Evolutionary conservation across 768 basidiomycete species (phyloP).

Genomic region (Pluteus cervinus): DNA sequence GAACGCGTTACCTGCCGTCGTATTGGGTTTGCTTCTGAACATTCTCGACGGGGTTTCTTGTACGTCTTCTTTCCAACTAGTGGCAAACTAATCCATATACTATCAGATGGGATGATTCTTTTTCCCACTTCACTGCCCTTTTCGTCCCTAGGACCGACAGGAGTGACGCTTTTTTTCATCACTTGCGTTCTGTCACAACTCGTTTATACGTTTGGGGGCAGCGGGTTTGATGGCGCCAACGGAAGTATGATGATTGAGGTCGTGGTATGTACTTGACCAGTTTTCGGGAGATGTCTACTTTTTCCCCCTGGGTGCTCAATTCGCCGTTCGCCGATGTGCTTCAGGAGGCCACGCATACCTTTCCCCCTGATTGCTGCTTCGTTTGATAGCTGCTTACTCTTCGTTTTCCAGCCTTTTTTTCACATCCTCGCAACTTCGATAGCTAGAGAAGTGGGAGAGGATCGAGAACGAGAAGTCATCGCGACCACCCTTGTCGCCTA

Average conservation of each 20-base stretch:
- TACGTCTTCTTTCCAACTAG: conserved; percentile 28
- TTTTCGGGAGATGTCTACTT: not conserved
- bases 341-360: no score
- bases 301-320: conserved; percentile 1
- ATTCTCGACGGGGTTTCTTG: conserved; percentile 92
- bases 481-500: conserved; percentile 90
- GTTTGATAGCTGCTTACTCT: not conserved
- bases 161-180: conserved; percentile 95
- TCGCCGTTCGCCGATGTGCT: not conserved
- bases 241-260: conserved; percentile 99
- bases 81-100: conserved; percentile 1
- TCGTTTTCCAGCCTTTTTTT: conserved; percentile 72
- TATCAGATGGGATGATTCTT: conserved; percentile 86
- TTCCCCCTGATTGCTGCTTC: not conserved
- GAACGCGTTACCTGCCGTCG: conserved; percentile 69
- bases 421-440: conserved; percentile 85
- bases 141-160: conserved; percentile 73
- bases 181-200: conserved; percentile 80
- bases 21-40: conserved; percentile 82
- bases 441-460: conserved; percentile 63
- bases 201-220: conserved; percentile 81
- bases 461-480: conserved; percentile 64
- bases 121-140: conserved; percentile 86
- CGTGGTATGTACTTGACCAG: conserved; percentile 50
- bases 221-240: conserved; percentile 84